Base-by-base conservation (phyloP, 768 basidiomycete genomes). In the Leucosporidium scottii region DNA sequence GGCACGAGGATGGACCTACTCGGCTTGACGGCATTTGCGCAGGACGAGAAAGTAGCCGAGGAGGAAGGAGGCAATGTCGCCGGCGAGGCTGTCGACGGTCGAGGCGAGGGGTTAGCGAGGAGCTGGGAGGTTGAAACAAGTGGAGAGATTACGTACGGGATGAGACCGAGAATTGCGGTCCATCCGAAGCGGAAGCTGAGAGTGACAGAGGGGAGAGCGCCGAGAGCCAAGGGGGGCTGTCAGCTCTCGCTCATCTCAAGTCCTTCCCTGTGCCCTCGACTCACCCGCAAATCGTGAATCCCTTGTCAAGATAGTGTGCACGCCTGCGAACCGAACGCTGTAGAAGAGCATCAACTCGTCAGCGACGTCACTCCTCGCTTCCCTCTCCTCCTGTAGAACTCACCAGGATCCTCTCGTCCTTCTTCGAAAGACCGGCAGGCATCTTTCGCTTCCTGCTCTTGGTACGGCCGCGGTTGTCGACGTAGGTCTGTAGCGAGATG, bases 41-140 rank as follows among this genome's bases (percentile, higher is more conserved):
- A 93, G 79, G 65, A 96, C 84, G 66, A 94, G 85, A 55, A 80
- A 73, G 78, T 93, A 91, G 78, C 89, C 86, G 64, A 93, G 82
- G 3, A 78, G 54, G 8, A 83, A 82, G 73, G 87, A 85, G 1
- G 84, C 81, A 36, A 69, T 59, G 48, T 68, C 71, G 4, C 71
- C 71, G 4, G 48, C 44, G 59, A 27, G 39, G 39, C 39, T 44
- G 13, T 44, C 13, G 34, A n/a, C 34, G 34, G 10, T 34, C 4
- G 5, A 44, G 6, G 39, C 10, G 15, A 8, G 39, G 10, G 2
- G 39, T 44, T 8, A 44, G 39, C 39, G 39, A 15, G 2, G 13
- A 44, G 39, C 8, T 44, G 39, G 10, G 39, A 44, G 34, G 34
- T n/a, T n/a, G 6, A 36, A 12, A 12, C 12, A 15, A 17, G 39